Base-by-base conservation (phyloP, 371 early-diverging fungal genomes). In the Batkoa obscura region DNA sequence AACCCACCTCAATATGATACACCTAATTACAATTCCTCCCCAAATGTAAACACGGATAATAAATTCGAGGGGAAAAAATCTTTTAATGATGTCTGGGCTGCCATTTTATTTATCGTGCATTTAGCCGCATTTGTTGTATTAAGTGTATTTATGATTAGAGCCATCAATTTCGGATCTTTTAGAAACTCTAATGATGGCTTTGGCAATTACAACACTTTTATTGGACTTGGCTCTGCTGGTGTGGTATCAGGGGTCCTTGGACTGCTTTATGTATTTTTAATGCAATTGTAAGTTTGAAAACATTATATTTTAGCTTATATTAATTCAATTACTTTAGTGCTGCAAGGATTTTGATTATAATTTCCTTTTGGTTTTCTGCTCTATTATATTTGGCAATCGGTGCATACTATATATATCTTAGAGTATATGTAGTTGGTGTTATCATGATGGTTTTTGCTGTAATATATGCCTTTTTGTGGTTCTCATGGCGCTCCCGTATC, bases 81-180 rank as follows among this genome's bases (percentile, higher is more conserved):
- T 30, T 67, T 60, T 51, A 65, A 71, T 60, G 79, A 78, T 62
- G 41, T 75, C 31, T 78, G 79, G 76, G 79, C 79, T 0, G 51
- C 70, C 3, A 38, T 72, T 30, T 49, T 76, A 4, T 78, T 69
- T 60, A 35, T 69, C 0, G 33, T 69, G 43, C 67, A 66, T 23
- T 50, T 75, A 23, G 67, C 62, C 32, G 79, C 59, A 0, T 73
- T 74, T 46, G 58, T 66, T 6, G 67, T 62, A 12, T 55, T 68
- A 12, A 64, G 68, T 31, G 62, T 59, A 55, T 60, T 67, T 52
- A 47, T 62, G 15, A 62, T 69, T 23, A 23, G 23, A 23, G 23
- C 23, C 23, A 23, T 23, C 23, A 23, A 23, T 23, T 23, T 23
- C 23, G 0, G 23, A 23, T 23, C 23, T 23, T 23, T 23, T 23